Evolutionary conservation across 371 early-diverging fungal genomes (phyloP).

Genomic region (Rhizopus sp.): DNA sequence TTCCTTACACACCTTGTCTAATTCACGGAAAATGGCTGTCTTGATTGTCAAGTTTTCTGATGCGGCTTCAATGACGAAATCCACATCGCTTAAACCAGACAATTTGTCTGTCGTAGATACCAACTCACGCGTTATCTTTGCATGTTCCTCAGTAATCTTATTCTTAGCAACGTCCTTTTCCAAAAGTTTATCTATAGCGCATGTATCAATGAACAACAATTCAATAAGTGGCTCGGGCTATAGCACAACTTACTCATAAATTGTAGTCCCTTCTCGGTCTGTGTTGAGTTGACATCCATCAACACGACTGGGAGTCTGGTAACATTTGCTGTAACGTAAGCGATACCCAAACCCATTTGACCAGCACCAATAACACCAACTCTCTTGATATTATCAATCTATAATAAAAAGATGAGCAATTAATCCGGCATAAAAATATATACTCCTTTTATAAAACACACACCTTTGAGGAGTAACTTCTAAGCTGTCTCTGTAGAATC

Average conservation of each 20-base stretch:
- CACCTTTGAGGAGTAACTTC: conserved; percentile 10
- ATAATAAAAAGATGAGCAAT: neutral
- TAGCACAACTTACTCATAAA: conserved; percentile 69
- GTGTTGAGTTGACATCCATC: conserved; percentile 81
- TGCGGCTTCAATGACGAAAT: conserved; percentile 96
- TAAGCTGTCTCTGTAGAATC: conserved; percentile 1
- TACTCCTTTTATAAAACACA: neutral
- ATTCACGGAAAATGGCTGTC: conserved; percentile 76
- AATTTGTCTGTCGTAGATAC: conserved; percentile 67
- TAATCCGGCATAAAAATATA: no score
- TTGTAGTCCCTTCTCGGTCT: conserved; percentile 79
- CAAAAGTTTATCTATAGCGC: conserved; percentile 72
- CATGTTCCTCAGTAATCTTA: conserved; percentile 81
- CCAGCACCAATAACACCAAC: conserved; percentile 84
- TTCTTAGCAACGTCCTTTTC: conserved; percentile 90
- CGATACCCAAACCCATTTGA: conserved; percentile 96
- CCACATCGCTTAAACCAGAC: conserved; percentile 61
- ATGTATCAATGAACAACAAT: neutral
- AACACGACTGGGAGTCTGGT: conserved; percentile 80
- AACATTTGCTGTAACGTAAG: conserved; percentile 88
- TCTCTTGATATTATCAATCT: conserved; percentile 49
- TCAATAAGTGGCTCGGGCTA: neutral
- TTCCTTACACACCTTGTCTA: conserved; percentile 68
- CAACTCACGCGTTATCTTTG: conserved; percentile 62
- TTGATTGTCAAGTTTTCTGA: conserved; percentile 91